phyloP scores from a whole-genome alignment of 2,329 filamentous ascomycete species.

The Alternaria infectoria region DNA sequence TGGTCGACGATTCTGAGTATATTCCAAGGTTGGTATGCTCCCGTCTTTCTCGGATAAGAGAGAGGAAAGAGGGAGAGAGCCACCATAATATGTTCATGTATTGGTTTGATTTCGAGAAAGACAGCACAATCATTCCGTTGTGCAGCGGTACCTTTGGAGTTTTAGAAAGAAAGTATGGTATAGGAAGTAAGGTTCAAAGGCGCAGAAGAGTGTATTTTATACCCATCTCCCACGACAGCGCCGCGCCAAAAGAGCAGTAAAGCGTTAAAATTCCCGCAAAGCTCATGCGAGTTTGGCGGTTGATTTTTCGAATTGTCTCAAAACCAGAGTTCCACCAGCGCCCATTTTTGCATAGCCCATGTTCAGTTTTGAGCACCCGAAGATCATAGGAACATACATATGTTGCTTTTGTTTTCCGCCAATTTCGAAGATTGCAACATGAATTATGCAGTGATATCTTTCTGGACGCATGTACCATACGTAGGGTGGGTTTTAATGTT shows the following conservation, averaged over 20 bases:
- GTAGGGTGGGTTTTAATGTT: not conserved
- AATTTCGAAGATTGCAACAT: not conserved
- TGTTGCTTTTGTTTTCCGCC: too few relatives aligned
- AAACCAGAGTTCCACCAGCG: not conserved
- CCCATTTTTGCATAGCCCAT: too few relatives aligned
- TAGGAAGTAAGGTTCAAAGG: not conserved
- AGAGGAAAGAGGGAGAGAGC: too few relatives aligned
- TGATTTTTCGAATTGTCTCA: not conserved
- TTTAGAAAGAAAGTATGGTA: not conserved
- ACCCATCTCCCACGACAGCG: not conserved
- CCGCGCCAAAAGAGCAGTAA: not conserved
- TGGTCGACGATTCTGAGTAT: too few relatives aligned
- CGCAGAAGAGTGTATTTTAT: not conserved
- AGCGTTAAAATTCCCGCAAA: not conserved
- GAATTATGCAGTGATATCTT: accelerated
- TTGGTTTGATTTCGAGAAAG: too few relatives aligned
- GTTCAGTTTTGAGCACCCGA: too few relatives aligned
- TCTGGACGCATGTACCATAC: not conserved
- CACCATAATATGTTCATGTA: too few relatives aligned
- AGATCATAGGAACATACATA: too few relatives aligned
- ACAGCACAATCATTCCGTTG: not conserved
- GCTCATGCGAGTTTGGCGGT: not conserved
- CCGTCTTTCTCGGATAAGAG: too few relatives aligned
- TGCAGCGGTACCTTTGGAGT: not conserved
- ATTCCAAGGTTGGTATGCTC: too few relatives aligned